Base-by-base conservation (phyloP, 1,139 yeast genomes). In the Hansenula lynferdii region DNA sequence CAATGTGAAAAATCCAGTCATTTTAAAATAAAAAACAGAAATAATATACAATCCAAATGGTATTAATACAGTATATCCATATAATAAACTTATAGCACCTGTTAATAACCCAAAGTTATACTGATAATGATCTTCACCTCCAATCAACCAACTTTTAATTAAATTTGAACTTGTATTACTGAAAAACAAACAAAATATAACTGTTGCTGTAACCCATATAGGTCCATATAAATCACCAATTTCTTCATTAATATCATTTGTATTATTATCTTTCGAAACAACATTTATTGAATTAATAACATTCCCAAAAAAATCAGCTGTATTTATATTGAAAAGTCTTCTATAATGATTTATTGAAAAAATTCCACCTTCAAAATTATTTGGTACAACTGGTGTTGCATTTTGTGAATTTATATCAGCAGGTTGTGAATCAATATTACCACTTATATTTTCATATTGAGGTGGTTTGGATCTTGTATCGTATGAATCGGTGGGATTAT, bases 171-270 rank as follows among this genome's bases (percentile, higher is more conserved):
- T 65, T 28, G 95, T 83, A 28, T 85, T 75, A 38, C 89, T 72
- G 42, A 85, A 82, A 62, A 85, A 86, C 58, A 85, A 68, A 31
- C 80, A 66, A 46, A 84, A 79, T 1, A 85, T 77, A 39, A 85
- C 74, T 0, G 95, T 82, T 0, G 87, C 86, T 11, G 89, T 82
- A 34, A 86, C 78, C 96, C 96, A 86, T 31, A 85, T 67, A 21
- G 89, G 84, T 1, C 95, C 95, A 54, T 85, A 86, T 38, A 86
- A 62, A 54, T 86, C 96, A 12, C 61, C 63, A 25, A 56, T 36
- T 27, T 47, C 48, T 10, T 42, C 39, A 7, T 36, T 40, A 28
- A 44, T 12, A 10, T 30, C 33, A 6, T 16, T 7, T n/a, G 12
- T 8, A 20, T 20, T 12, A 14, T 56, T 62, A 3, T 33, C 43